Conservation (phyloP, 176 grass and related monocot species). For the Aegilops bicornis region DNA sequence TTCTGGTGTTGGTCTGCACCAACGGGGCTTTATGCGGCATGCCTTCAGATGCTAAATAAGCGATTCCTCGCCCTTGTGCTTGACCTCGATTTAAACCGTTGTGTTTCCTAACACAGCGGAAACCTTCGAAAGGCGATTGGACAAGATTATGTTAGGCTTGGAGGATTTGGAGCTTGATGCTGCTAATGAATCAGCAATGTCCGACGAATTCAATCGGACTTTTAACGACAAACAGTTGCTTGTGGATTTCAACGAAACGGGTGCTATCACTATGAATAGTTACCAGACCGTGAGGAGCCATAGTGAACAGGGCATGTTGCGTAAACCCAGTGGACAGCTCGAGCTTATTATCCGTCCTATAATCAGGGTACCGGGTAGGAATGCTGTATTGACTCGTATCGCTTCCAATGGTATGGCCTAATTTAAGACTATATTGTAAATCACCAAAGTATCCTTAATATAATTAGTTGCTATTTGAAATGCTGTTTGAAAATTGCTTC, state of each 20-base stretch:
- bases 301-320: conserved; percentile 33
- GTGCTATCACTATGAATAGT: conserved; percentile 27
- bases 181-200: conserved; percentile 39
- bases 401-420: conserved; percentile 46
- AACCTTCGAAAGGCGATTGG: conserved; percentile 46
- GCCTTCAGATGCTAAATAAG: conserved; percentile 54
- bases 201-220: conserved; percentile 44
- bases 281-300: conserved; percentile 35
- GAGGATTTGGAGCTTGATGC: conserved; percentile 34
- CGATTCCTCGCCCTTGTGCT: conserved; percentile 61
- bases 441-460: background rate
- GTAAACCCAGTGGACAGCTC: background rate
- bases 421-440: background rate
- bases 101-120: conserved; percentile 62
- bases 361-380: conserved; percentile 52
- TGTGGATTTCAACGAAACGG: conserved; percentile 39
- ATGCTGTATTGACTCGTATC: conserved; percentile 56
- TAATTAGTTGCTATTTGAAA: background rate
- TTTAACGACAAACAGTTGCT: conserved; percentile 50
- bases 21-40: conserved; percentile 36
- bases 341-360: conserved; percentile 45
- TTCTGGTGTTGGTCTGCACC: conserved; percentile 70
- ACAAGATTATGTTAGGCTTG: conserved; percentile 34
- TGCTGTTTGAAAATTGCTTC: background rate
- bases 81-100: conserved; percentile 59